Evolutionary conservation across 306 rosid genomes (phyloP), one percentile per base, ranked within the genome.

Genomic region (Mucuna pruriens): DNA sequence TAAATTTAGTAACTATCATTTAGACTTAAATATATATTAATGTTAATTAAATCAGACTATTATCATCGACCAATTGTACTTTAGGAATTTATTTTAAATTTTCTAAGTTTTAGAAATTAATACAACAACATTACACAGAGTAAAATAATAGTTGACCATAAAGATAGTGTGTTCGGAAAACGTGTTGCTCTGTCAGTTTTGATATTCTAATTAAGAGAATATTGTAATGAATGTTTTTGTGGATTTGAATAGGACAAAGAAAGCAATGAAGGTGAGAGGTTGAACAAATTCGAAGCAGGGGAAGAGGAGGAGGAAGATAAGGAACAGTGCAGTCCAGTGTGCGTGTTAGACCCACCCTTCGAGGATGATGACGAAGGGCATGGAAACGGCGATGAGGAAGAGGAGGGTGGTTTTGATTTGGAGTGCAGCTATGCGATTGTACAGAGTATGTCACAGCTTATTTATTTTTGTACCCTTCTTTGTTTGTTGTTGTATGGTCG

Each of bases 251-350:
- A 91, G 95, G 90, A 83, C 51, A 84, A 84, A 49, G 88, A 71
- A 42, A 84, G 75, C 38, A 78, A 77, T 1, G 84, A 60, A 72
- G 69, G 7, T 11, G 90, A 83, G 84, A 77, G 81, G 26, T 39
- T 79, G 29, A 61, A 87, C 42, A 85, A 87, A 71, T 76, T 85
- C 26, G 74, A 80, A 52, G 63, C 85, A 66, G 92, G 82, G 40
- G 93, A 87, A 44, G 89, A 85, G 77, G 94, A 85, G 77, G 95
- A 92, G 61, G 99, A 96, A 75, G 98, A 96, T 78, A 93, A 96
- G 74, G 99, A 96, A 77, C 99, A 92, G 62, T 87, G 89, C 76
- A 96, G 99, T 79, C 99, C 99, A 2, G 98, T 96, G n/a, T 93
- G 94, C 7, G 92, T 96, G 16, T 86, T 96, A 88, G 98, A 96